Conservation (phyloP, 2,329 filamentous ascomycete species). For the Colletotrichum sp. region DNA sequence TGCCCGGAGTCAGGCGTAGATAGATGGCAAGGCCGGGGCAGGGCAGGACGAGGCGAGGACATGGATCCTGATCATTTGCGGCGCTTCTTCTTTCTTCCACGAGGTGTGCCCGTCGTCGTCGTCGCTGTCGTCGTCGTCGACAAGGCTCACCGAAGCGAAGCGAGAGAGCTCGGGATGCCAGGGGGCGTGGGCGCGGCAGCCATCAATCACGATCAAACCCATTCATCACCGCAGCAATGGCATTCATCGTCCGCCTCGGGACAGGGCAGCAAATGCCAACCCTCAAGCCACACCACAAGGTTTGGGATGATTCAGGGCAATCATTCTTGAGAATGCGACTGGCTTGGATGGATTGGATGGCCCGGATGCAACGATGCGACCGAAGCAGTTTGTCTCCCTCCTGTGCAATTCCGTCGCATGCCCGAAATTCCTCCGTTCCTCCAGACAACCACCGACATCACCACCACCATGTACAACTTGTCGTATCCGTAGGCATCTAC, state of each 20-base stretch:
- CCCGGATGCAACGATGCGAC: constrained; percentile 12
- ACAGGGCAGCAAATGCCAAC: background rate
- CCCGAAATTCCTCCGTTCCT: constrained; percentile 18
- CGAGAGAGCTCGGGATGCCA: background rate
- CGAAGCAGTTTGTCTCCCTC: background rate
- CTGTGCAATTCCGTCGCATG: constrained; percentile 6
- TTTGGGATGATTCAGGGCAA: constrained; percentile 16
- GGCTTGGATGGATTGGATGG: constrained; percentile 13
- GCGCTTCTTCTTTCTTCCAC: constrained; percentile 3
- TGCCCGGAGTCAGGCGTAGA: constrained; percentile 13
- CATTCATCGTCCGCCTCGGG: background rate
- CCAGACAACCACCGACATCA: constrained; percentile 10
- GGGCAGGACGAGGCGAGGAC: background rate
- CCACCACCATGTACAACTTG: background rate
- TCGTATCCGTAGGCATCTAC: background rate
- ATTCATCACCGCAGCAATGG: background rate
- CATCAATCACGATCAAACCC: constrained; percentile 3
- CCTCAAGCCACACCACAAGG: background rate
- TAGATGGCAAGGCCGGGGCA: background rate
- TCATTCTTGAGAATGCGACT: constrained; percentile 9
- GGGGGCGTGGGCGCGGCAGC: background rate
- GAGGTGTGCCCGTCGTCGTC: background rate
- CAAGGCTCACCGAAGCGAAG: background rate
- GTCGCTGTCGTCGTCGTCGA: background rate
- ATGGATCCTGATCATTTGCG: constrained; percentile 13